These are phyloP conservation scores for Mortierella sp. DNA, from an alignment of 371 early-diverging fungal species.

Conservation along the genomic window DNA sequence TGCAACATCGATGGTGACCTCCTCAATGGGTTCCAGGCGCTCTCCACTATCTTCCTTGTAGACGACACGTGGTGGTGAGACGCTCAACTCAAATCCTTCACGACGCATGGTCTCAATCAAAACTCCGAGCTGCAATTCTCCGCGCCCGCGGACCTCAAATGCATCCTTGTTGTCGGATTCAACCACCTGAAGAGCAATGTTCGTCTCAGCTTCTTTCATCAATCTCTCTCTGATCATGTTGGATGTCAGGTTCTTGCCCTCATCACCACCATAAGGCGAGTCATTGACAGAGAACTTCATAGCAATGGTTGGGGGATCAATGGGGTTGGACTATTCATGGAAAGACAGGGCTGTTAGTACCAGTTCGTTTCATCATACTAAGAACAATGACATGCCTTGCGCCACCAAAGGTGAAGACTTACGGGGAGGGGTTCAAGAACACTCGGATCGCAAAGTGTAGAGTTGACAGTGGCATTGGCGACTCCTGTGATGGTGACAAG, in stretches of 20 bases:
- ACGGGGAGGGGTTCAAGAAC: slow-evolving; percentile 68
- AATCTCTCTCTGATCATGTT: slow-evolving; percentile 79
- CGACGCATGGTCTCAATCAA: slow-evolving; percentile 89
- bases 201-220: slow-evolving; percentile 79
- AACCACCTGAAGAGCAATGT: slow-evolving; percentile 77
- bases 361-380: background rate
- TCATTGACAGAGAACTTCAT: slow-evolving; percentile 85
- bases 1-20: slow-evolving; percentile 80
- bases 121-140: slow-evolving; percentile 85
- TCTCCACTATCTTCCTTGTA: slow-evolving; percentile 62
- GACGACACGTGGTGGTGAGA: slow-evolving; percentile 82
- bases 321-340: slow-evolving; percentile 60
- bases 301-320: slow-evolving; percentile 85
- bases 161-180: slow-evolving; percentile 67
- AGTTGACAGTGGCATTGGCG: slow-evolving; percentile 75
- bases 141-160: slow-evolving; percentile 85
- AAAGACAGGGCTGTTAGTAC: background rate
- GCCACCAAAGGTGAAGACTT: slow-evolving; percentile 1
- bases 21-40: slow-evolving; percentile 82
- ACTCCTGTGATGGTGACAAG: slow-evolving; percentile 81
- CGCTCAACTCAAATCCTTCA: slow-evolving; percentile 85
- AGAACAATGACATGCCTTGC: background rate
- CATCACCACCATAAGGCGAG: slow-evolving; percentile 82
- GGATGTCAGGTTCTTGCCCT: slow-evolving; percentile 78
- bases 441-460: slow-evolving; percentile 72